These are phyloP conservation scores for Conticribra guillardii DNA, from an alignment of 108 stramenopile genomes.

Conservation along the genomic window DNA sequence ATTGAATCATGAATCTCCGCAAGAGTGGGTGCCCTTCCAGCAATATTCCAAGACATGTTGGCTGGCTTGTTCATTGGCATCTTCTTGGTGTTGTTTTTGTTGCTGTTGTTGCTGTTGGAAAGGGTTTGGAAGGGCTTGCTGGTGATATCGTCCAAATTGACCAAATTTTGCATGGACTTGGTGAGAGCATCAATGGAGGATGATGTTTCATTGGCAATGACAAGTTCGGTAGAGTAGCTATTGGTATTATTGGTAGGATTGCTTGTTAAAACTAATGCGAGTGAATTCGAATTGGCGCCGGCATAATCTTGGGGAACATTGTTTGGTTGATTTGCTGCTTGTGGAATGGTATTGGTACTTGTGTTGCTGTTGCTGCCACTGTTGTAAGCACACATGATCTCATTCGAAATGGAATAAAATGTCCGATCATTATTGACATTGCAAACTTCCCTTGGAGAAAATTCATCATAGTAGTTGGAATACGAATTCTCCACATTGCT, in stretches of 20 bases:
- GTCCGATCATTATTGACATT: background rate
- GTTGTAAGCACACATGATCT: background rate
- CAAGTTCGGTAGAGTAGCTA: background rate
- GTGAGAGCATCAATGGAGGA: background rate
- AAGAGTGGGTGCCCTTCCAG: background rate
- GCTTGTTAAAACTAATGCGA: background rate
- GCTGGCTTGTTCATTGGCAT: too few species aligned
- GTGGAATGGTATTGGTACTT: background rate
- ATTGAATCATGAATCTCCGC: background rate
- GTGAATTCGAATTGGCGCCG: too few species aligned
- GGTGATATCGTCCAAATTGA: background rate
- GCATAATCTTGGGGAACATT: too few species aligned
- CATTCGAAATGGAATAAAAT: background rate
- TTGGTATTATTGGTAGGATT: background rate
- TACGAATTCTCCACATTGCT: too few species aligned
- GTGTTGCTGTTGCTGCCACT: background rate
- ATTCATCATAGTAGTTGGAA: background rate
- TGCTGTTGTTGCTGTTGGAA: background rate
- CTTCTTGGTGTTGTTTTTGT: background rate
- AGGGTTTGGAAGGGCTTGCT: background rate
- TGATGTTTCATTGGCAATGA: background rate
- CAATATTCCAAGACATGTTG: background rate
- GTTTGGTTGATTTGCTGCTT: background rate
- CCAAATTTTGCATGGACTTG: background rate
- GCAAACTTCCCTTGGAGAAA: background rate